Base-by-base conservation (phyloP, 805 yeast species). In the Saitoella complicata region DNA sequence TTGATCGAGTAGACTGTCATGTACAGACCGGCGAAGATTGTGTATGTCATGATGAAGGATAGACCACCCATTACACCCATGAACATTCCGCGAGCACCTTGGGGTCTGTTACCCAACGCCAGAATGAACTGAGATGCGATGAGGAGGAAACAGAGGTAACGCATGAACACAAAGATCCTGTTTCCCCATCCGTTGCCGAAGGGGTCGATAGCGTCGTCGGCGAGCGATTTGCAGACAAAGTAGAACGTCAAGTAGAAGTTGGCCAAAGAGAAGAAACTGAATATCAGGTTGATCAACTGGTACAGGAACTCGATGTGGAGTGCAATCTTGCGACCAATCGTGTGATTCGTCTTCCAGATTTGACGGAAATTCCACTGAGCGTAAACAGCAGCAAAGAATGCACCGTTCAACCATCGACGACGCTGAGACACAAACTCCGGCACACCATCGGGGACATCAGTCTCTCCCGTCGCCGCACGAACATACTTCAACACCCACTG, bases 341-440 rank as follows among this genome's bases (percentile, higher is more conserved):
- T 80, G 62, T 91, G 99, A 54, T 78, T 81, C 0, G 95, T 83
- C 49, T 72, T 67, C 94, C 95, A 88, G 46, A 91, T 81, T 54
- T 82, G 81, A 45, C 76, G 71, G 71, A 87, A 84, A 59, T 87
- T 94, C 45, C 82, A 57, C 51, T 83, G 83, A 1, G 96, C 78
- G 59, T 81, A 91, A 45, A 87, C 68, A 3, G 97, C 97, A 0
- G 99, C 97, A 66, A 91, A 91, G 58, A 91, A 73, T 1, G 98
- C 94, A 60, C 99, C 99, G 62, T 88, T 88, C 49, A 88, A 72
- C 98, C 98, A 88, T 69, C 98, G 78, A 67, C 98, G 80, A 67
- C 98, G 79, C 66, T 88, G 98, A 45, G 91, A 75, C 44, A 88
- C 83, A 57, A 91, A 85, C 58, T 91, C 97, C n/a, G 95, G 80